Base-by-base conservation (phyloP, 148 eudicot genomes). In the Arctostaphylos glauca region DNA sequence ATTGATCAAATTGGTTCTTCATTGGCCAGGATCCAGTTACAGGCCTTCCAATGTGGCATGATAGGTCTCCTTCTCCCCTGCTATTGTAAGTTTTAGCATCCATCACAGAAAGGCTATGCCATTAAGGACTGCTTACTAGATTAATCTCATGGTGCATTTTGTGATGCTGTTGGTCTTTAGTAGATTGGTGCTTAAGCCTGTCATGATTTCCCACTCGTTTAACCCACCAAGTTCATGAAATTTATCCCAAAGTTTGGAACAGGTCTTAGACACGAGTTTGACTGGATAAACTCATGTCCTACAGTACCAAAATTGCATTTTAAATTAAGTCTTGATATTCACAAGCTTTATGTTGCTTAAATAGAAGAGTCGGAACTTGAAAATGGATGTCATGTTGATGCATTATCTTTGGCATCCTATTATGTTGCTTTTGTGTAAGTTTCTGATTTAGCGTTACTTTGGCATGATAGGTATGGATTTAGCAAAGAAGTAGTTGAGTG, bases 401-500 rank as follows among this genome's bases (percentile, higher is more conserved):
- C 52, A 38, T 80, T 49, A 68, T 68, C 82, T 80, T 80, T 38
- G 25, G 16, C 14, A 25, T 62, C 48, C 49, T 62, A 48, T 50
- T 9, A 44, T 41, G 74, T 2, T 68, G 16, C 43, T 21, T 60
- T 83, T 38, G n/a, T 58, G 4, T 55, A 9, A 23, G n/a, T 71
- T 56, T 59, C 71, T 82, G 60, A 84, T 50, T n/a, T 56, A 48
- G 46, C 3, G 6, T 15, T 44, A 31, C 70, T 80, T 84, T 80
- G 46, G 48, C 64, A 68, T 78, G 81, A 47, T 87, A 92, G 95
- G 90, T 92, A 96, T 82, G 99, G 99, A 79, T 96, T 96, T 85
- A 96, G 99, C 90, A 84, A 86, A 86, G 97, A 96, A 90, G 92
- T 96, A 79, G 98, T 96, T 46, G 99, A 96, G 86, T 93, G 94